Base-by-base conservation (phyloP, 2,329 filamentous ascomycete genomes). In the Calonectria crousiana region DNA sequence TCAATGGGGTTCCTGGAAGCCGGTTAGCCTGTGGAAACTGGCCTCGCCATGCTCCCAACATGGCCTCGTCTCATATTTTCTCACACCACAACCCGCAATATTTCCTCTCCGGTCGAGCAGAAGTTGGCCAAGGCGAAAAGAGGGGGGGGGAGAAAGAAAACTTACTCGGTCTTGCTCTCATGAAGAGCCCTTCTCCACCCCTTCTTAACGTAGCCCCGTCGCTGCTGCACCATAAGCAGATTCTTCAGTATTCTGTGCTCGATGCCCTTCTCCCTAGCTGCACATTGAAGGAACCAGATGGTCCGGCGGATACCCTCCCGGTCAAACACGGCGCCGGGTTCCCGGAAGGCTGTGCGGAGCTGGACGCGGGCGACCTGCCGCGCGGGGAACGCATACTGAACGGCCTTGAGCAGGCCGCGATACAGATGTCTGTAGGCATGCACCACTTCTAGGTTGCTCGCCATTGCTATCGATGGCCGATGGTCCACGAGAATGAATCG, bases 231-330 rank as follows among this genome's bases (percentile, higher is more conserved):
- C 65, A 80, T 72, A 81, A 95, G 79, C 62, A 96, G 82, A 77
- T 93, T 95, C 84, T 92, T 94, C 71, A 96, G 81, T 11, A 97
- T 89, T 71, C 85, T 89, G 82, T 96, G 93, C 86, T 96, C 95
- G 38, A 95, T 78, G 0, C 94, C 94, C 70, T 84, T 90, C 78
- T 91, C 88, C 75, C 84, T 87, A 1, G 90, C 89, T 5, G 95
- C 95, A 51, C 91, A 90, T 38, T 91, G 85, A 1, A 96, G 85
- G 80, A 97, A 96, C 82, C 91, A 91, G 6, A 94, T 80, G 0
- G 95, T 97, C 74, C 92, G 91, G 75, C 89, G 85, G 67, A 94
- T 87, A 66, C 87, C 88, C 60, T 86, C 84, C 9, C 84, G 74
- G 68, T 94, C 87, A 77, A 89, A 90, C n/a, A 62, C 71, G 58